Base-by-base conservation (phyloP, 495 filamentous ascomycete genomes). In the Hypomontagnella submonticulosa region DNA sequence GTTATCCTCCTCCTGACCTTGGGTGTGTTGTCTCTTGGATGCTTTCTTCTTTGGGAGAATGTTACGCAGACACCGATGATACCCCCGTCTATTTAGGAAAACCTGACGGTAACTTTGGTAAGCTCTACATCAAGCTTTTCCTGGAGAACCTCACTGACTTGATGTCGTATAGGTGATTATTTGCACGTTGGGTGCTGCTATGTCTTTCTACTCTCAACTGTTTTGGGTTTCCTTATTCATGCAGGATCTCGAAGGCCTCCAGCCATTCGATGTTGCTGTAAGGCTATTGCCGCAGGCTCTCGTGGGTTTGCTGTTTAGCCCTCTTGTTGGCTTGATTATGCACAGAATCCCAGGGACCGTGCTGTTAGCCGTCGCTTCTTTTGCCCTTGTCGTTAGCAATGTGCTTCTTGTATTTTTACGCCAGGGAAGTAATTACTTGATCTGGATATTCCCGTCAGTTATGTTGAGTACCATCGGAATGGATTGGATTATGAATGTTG, bases 31-130 rank as follows among this genome's bases (percentile, higher is more conserved):
- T 69, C 86, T 32, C 76, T 88, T 27, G 72, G 71, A 6, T 71
- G 67, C 10, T 89, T 89, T 48, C 57, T 84, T 23, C 71, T 80
- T 55, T 88, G 86, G 86, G 82, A 89, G 53, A 73, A 69, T 46
- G 46, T 74, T 27, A 70, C 65, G 12, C 59, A 57, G 36, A 57
- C 62, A 27, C 74, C 75, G 11, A 74, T 77, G 56, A 72, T 77
- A 56, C 67, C 73, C 18, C 71, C 74, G 12, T 64, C 67, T 4
- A 64, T 77, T 42, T 77, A 69, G 75, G 64, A 66, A 43, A 75
- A 71, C 48, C 68, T 42, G 59, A 75, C 70, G 12, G 68, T 74
- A 49, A 72, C 70, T 51, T 69, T 77, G 53, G 75, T 75, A 56
- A 37, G 47, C 18, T 44, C 15, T n/a, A 3, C 36, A 30, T 43